A percentile compares a stretch with the other conserved stretches of the same genome.
These are phyloP conservation scores for Tulasnella sp. DNA, from an alignment of 768 basidiomycete species.

Conservation along the genomic window DNA sequence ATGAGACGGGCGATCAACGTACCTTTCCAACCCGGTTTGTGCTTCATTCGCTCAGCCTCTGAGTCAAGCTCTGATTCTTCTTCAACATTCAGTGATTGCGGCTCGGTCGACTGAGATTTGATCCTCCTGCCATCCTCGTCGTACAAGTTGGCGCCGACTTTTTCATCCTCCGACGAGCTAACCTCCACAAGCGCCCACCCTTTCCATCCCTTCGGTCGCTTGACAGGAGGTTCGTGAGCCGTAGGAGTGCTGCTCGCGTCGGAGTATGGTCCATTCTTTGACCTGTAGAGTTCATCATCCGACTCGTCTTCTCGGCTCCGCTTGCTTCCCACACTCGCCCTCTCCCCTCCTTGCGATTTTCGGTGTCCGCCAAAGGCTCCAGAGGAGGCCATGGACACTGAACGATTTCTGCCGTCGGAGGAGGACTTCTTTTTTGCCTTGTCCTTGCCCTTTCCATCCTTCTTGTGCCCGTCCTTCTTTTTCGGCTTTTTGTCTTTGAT, in stretches of 20 bases:
- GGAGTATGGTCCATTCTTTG: slow-evolving; percentile 24
- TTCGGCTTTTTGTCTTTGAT: slow-evolving; percentile 19
- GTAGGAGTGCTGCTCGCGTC: slow-evolving; percentile 33
- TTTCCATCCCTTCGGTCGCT: slow-evolving; percentile 31
- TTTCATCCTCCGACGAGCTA: slow-evolving; percentile 17
- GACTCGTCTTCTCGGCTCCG: slow-evolving; percentile 23
- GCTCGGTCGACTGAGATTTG: background rate
- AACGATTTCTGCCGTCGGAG: background rate
- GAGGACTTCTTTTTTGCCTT: background rate
- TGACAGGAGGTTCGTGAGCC: slow-evolving; percentile 17
- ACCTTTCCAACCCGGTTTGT: slow-evolving; percentile 33
- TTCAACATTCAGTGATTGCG: slow-evolving; percentile 8
- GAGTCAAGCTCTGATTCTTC: slow-evolving; percentile 23
- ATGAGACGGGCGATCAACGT: slow-evolving; percentile 1
- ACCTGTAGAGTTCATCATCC: slow-evolving; percentile 11
- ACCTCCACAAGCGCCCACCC: slow-evolving; percentile 31
- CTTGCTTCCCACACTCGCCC: slow-evolving; percentile 27
- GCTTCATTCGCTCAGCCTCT: slow-evolving; percentile 18
- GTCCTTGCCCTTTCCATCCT: slow-evolving; percentile 21
- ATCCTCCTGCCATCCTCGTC: slow-evolving; percentile 30
- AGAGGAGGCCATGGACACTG: slow-evolving; percentile 1
- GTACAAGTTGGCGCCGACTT: background rate
- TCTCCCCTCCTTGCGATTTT: slow-evolving; percentile 20
- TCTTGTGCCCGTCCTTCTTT: slow-evolving; percentile 21
- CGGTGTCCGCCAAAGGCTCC: slow-evolving; percentile 16